Base-by-base conservation (phyloP, 2,329 filamentous ascomycete genomes). In the Phyllosticta ampelicida region DNA sequence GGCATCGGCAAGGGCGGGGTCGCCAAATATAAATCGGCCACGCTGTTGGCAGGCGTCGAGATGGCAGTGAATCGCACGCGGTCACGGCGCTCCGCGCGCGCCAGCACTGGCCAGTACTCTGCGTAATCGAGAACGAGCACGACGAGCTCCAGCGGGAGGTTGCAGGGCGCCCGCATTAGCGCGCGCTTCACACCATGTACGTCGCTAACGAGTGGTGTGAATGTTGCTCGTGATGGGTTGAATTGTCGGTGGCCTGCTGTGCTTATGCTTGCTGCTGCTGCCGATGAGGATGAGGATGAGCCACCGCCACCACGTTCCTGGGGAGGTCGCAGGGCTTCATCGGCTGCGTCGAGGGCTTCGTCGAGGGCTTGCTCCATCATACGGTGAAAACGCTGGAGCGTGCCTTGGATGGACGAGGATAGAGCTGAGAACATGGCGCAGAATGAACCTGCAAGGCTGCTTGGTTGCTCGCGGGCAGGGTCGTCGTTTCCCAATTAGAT, bases 121-220 rank as follows among this genome's bases (percentile, higher is more conserved):
- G 57, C 57, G 9, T 53, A 20, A 20, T 59, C 57, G 53, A 59
- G 54, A 48, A 59, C 18, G 26, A 55, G 10, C 20, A 55, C 52
- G n/a, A 23, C 57, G 19, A 59, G n/a, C 21, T 55, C 57, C 28
- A 55, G 19, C 9, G 57, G 57, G 19, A 59, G 52, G 28, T 29
- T 53, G 20, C 30, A 36, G 30, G 30, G 30, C 10, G 30, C 9
- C 30, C 30, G 30, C 30, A 36, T 36, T 9, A 36, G 30, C 30
- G 13, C 10, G 4, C 13, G 8, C 30, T 36, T 36, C 1, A 16
- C 30, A 11, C 1, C 30, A 16, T 36, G 30, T 4, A 55, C 19
- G 16, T 53, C 57, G 16, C 53, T 48, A 6, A 51, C 26, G 52
- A 55, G 53, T 48, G 49, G 16, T 53, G 52, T 13, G 26, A n/a